A percentile compares a stretch with the other conserved stretches of the same genome.
These are phyloP conservation scores for Chrysoporthe austroafricana DNA, from an alignment of 2,329 filamentous ascomycete species.

Conservation along the genomic window DNA sequence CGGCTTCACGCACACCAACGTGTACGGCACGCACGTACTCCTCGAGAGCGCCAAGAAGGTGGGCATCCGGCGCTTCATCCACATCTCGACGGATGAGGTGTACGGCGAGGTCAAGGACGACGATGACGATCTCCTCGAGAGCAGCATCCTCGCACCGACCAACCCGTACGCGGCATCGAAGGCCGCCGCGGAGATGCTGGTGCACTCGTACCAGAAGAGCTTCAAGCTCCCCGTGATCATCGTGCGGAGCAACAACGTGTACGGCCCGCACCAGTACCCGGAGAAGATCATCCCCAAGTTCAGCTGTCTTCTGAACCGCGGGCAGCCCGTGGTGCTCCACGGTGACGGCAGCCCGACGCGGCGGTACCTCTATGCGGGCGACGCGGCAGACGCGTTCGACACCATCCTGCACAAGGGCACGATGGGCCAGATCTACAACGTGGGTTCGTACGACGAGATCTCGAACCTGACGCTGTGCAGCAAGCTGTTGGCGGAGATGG, in stretches of 20 bases:
- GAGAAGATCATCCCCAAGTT: conserved; percentile 89
- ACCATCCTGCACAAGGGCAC: conserved; percentile 79
- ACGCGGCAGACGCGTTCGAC: conserved; percentile 82
- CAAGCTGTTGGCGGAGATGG: conserved; percentile 66
- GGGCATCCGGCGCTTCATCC: conserved; percentile 73
- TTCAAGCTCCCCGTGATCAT: conserved; percentile 82
- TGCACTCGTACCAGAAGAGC: conserved; percentile 84
- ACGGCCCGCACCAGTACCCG: conserved; percentile 81
- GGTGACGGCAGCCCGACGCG: conserved; percentile 76
- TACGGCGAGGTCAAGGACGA: conserved; percentile 79
- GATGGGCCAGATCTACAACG: conserved; percentile 80
- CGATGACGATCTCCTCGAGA: conserved; percentile 72
- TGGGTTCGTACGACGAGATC: conserved; percentile 77
- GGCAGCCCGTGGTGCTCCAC: conserved; percentile 71
- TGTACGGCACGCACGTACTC: conserved; percentile 82
- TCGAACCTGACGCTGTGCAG: conserved; percentile 73
- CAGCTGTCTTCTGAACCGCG: conserved; percentile 69
- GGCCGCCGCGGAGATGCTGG: conserved; percentile 81
- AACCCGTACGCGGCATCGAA: conserved; percentile 84
- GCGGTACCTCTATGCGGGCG: conserved; percentile 77
- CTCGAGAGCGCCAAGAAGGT: conserved; percentile 77
- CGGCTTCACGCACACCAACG: conserved; percentile 79
- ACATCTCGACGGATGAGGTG: conserved; percentile 84
- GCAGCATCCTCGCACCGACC: conserved; percentile 75
- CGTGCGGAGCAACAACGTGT: conserved; percentile 83